Evolutionary conservation across 2,329 filamentous ascomycete genomes (phyloP).

Genomic region (Trichoderma asperellum): DNA sequence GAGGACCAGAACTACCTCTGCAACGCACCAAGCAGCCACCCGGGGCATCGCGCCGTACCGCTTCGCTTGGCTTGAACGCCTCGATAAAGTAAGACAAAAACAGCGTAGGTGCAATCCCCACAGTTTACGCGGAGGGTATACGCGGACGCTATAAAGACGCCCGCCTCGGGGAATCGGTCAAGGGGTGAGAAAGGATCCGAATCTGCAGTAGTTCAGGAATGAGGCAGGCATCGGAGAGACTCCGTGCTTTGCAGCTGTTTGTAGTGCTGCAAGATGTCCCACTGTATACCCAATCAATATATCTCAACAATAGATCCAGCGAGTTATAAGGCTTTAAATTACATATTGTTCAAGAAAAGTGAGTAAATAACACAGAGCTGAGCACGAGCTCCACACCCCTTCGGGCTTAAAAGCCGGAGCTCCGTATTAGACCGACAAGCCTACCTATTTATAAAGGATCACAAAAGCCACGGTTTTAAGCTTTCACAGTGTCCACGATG

Average conservation of each 20-base stretch:
- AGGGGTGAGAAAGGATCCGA: background rate
- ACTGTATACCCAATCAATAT: background rate
- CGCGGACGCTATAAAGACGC: conserved; percentile 5
- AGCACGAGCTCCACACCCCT: background rate
- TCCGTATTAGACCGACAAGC: background rate
- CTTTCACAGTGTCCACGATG: background rate
- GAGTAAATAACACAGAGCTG: background rate
- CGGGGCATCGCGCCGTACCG: background rate
- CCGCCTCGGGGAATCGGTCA: background rate
- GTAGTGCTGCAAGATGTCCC: background rate
- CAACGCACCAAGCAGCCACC: background rate
- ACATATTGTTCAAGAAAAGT: background rate
- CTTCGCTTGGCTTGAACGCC: background rate
- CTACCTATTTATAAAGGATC: background rate
- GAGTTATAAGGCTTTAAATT: background rate
- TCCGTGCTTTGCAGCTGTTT: background rate
- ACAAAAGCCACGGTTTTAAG: background rate
- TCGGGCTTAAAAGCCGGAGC: background rate
- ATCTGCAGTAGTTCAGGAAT: background rate
- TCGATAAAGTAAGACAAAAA: background rate
- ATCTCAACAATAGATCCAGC: too few species aligned
- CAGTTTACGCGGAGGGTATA: conserved; percentile 3
- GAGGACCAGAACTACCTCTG: background rate
- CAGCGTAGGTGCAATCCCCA: background rate
- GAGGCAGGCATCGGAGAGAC: background rate